A percentile compares a stretch with the other conserved stretches of the same genome.
Conservation (phyloP, 805 yeast species). For the Schizosaccharomyces lindneri region DNA sequence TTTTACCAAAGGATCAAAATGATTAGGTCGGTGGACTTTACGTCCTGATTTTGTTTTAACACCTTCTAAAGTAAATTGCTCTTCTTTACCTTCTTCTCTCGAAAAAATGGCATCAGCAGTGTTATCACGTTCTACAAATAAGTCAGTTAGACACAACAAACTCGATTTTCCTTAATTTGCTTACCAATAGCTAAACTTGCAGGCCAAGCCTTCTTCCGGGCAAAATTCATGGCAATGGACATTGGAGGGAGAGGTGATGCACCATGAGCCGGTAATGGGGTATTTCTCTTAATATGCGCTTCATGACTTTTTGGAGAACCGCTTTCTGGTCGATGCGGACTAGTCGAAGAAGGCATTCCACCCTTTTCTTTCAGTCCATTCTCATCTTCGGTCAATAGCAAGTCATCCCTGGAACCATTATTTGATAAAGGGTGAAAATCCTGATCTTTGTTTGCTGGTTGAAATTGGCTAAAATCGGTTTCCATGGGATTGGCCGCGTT, state of each 20-base stretch:
- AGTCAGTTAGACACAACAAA: no score
- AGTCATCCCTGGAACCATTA: background rate
- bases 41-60: conserved; percentile 9
- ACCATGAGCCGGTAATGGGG: background rate
- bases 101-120: background rate
- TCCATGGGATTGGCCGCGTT: background rate
- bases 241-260: background rate
- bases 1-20: conserved; percentile 6
- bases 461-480: background rate
- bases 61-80: conserved; percentile 7
- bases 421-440: background rate
- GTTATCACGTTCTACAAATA: background rate
- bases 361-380: no score
- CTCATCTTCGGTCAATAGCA: no score
- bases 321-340: background rate
- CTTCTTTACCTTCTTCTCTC: conserved; percentile 6
- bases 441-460: background rate
- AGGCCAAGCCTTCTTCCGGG: background rate
- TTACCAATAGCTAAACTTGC: background rate
- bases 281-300: background rate
- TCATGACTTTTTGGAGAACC: background rate
- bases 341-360: background rate
- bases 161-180: no score
- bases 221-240: background rate
- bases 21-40: conserved; percentile 8